phyloP scores from a whole-genome alignment of 139 green algal species.

The Tetraselmis chui region DNA sequence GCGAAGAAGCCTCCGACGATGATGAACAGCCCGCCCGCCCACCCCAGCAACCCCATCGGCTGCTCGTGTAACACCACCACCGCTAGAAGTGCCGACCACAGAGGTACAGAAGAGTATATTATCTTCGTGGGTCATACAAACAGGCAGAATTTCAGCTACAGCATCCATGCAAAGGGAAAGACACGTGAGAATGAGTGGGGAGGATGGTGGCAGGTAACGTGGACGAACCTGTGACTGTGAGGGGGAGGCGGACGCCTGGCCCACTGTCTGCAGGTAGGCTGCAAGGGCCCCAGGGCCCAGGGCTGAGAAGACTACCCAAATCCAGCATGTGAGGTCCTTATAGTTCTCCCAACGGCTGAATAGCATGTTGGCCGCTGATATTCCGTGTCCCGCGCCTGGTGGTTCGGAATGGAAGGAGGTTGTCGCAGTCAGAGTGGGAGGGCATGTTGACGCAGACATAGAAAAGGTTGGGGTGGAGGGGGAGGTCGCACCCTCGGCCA shows the following conservation, averaged over 20 bases:
- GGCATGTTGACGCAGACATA: too few species aligned
- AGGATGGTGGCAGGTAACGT: too few species aligned
- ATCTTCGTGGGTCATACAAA: not conserved
- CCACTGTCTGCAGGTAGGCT: slow-evolving; percentile 31
- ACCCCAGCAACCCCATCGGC: not conserved
- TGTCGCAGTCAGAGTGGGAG: not conserved
- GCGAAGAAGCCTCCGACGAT: not conserved
- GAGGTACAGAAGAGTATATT: not conserved
- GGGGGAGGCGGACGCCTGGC: slow-evolving; percentile 16
- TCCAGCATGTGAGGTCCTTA: not conserved
- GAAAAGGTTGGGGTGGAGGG: too few species aligned
- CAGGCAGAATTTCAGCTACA: too few species aligned
- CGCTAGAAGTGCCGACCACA: not conserved
- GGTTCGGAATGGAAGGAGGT: not conserved
- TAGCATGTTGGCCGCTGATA: not conserved
- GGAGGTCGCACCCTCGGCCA: not conserved
- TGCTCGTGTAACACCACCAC: not conserved
- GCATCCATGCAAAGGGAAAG: too few species aligned
- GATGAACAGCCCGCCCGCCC: not conserved
- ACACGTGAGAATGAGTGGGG: not conserved
- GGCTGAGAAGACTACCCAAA: slow-evolving; percentile 25
- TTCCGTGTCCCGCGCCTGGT: not conserved
- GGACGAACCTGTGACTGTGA: not conserved
- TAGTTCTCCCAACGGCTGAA: not conserved
- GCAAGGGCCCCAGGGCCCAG: slow-evolving; percentile 37